Percentiles rank a stretch among this genome's conserved stretches.
Evolutionary conservation across 352 stramenopile species (phyloP).

Genomic region (Pythium angustatum): DNA sequence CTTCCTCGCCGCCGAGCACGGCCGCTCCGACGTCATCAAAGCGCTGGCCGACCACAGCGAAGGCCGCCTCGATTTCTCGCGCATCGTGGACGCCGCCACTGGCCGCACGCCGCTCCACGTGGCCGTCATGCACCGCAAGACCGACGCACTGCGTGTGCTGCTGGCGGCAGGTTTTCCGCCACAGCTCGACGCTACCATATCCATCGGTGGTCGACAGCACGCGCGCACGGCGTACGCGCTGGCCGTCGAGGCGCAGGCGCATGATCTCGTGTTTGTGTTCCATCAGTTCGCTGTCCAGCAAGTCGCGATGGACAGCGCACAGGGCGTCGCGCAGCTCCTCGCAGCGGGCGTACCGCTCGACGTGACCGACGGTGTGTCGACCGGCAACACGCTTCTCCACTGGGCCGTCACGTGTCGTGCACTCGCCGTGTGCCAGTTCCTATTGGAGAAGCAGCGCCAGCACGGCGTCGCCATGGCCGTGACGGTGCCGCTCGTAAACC

Average conservation of each 20-base stretch:
- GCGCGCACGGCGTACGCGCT: slow-evolving; percentile 66
- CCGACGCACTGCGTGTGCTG: slow-evolving; percentile 76
- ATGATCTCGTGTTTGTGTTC: slow-evolving; percentile 77
- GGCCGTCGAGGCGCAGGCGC: slow-evolving; percentile 53
- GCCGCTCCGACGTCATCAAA: slow-evolving; percentile 83
- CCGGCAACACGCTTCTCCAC: slow-evolving; percentile 66
- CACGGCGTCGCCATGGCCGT: no score
- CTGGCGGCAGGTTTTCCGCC: slow-evolving; percentile 76
- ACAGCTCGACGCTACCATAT: no score
- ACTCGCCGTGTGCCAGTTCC: slow-evolving; percentile 43
- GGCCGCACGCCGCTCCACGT: slow-evolving; percentile 78
- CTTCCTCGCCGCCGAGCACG: slow-evolving; percentile 82
- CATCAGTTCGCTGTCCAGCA: slow-evolving; percentile 88
- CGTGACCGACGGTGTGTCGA: slow-evolving; percentile 50
- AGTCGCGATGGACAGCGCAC: slow-evolving; percentile 63
- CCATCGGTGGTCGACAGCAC: no score
- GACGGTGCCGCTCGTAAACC: slow-evolving; percentile 43
- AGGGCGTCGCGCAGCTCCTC: slow-evolving; percentile 63
- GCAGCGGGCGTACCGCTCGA: slow-evolving; percentile 50
- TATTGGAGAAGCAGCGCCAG: slow-evolving; percentile 47
- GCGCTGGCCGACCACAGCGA: slow-evolving; percentile 71
- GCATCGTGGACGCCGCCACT: slow-evolving; percentile 60
- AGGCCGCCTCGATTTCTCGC: slow-evolving; percentile 46
- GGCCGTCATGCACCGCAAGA: slow-evolving; percentile 69
- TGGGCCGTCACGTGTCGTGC: slow-evolving; percentile 82